A percentile compares a stretch with the other conserved stretches of the same genome.
Evolutionary conservation across 2,329 filamentous ascomycete genomes (phyloP).

Genomic region (Fusarium secorum): DNA sequence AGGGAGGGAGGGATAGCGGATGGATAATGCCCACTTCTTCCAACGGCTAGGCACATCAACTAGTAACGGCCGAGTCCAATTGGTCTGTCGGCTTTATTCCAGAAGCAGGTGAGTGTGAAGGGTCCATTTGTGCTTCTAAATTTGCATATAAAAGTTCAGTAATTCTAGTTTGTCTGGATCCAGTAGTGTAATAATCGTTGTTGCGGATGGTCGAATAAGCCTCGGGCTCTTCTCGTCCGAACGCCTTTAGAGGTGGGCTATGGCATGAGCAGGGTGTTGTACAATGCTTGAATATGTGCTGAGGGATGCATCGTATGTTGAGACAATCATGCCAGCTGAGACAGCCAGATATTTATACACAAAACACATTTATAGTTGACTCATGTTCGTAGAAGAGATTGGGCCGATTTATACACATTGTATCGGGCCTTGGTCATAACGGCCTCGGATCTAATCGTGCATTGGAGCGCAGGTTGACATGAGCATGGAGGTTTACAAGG

Average conservation of each 20-base stretch:
- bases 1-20: constrained; percentile 9
- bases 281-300: constrained; percentile 13
- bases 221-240: constrained; percentile 6
- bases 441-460: constrained; percentile 26
- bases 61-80: constrained; percentile 2
- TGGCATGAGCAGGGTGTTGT: constrained; percentile 17
- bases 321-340: constrained; percentile 3
- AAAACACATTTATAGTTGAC: neutral
- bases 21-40: constrained; percentile 24
- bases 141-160: neutral
- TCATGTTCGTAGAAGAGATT: neutral
- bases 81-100: constrained; percentile 18
- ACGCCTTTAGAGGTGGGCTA: constrained; percentile 1
- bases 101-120: constrained; percentile 14
- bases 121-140: neutral
- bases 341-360: neutral
- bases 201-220: neutral
- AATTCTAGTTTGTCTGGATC: neutral
- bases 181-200: neutral
- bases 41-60: constrained; percentile 21
- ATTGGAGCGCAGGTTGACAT: constrained; percentile 20
- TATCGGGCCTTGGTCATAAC: constrained; percentile 6
- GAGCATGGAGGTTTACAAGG: constrained; percentile 32
- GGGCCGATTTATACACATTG: neutral
- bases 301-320: constrained; percentile 2